Evolutionary conservation across 805 yeast species (phyloP), one percentile per base, ranked within the genome.

Genomic region (Monosporozyma yasuniensis): DNA sequence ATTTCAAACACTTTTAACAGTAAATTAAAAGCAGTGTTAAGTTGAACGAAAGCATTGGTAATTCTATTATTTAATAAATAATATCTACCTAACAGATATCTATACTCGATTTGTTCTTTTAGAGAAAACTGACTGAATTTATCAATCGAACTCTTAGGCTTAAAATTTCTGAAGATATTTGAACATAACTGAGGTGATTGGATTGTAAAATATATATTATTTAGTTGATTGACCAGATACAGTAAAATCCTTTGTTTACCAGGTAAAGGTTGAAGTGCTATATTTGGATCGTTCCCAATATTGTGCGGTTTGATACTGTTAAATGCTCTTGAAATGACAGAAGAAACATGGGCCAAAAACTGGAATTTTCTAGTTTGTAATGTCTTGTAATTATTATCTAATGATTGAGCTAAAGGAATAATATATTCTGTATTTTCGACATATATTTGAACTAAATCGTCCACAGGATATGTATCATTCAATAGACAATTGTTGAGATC

Each of bases 111-210:
- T 50, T 74, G 77, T 58, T 81, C 78, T 12, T 73, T 64, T 22
- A 63, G 57, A 16, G 75, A 69, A 53, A 72, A 81, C 2, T 65
- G 57, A 4, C 64, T 61, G 49, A 80, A 67, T 19, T 69, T 66
- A 16, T 81, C 74, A 19, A 77, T 72, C 54, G 73, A 75, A 69
- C 81, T 75, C 60, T 81, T 81, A 27, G 83, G 75, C 52, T 78
- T 79, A 72, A 60, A 72, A 69, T 53, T 70, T 61, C 50, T 64
- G 54, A 66, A 66, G 23, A 66, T 64, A 44, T 65, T 66, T 14
- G 68, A 61, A 51, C 70, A 65, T 43, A 65, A 51, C 39, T 65
- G 65, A 8, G 68, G 65, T 11, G 70, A 64, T 18, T 58, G 55
- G 14, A 78, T 70, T 48, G 63, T 66, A 61, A 78, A 81, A 61